Evolutionary conservation across 768 basidiomycete species (phyloP).

Genomic region (Boletus tylopilopsis): DNA sequence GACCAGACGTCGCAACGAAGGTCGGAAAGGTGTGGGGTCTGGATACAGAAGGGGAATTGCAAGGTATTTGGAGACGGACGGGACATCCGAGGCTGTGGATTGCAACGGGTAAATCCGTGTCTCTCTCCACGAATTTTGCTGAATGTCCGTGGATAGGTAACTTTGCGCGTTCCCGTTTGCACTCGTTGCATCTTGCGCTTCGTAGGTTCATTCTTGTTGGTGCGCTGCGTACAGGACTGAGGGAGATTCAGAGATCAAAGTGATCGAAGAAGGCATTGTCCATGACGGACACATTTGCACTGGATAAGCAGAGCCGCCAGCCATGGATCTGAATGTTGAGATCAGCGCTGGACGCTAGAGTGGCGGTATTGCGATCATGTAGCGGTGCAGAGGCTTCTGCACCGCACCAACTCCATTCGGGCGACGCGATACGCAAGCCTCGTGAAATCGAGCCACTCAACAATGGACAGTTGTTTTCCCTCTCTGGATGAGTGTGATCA

Average conservation of each 20-base stretch:
- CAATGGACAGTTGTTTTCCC: neutral
- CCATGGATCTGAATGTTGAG: neutral
- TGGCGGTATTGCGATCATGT: neutral
- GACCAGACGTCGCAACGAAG: conserved; percentile 40
- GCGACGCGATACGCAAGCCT: neutral
- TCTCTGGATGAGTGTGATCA: neutral
- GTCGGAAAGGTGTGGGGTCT: conserved; percentile 62
- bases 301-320: neutral
- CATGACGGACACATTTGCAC: conserved; percentile 12
- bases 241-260: conserved; percentile 26
- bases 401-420: neutral
- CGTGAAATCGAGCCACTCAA: neutral
- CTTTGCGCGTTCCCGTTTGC: conserved; percentile 21
- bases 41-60: conserved; percentile 59
- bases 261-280: conserved; percentile 24
- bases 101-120: conserved; percentile 17
- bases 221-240: neutral
- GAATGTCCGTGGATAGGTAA: conserved; percentile 12
- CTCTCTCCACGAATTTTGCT: neutral
- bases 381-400: neutral
- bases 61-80: conserved; percentile 36
- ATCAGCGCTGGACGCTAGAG: neutral
- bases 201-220: conserved; percentile 12
- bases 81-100: conserved; percentile 36
- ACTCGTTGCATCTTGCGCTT: conserved; percentile 30